Evolutionary conservation across 2,329 filamentous ascomycete genomes (phyloP).

Genomic region (Aspergillus latus): DNA sequence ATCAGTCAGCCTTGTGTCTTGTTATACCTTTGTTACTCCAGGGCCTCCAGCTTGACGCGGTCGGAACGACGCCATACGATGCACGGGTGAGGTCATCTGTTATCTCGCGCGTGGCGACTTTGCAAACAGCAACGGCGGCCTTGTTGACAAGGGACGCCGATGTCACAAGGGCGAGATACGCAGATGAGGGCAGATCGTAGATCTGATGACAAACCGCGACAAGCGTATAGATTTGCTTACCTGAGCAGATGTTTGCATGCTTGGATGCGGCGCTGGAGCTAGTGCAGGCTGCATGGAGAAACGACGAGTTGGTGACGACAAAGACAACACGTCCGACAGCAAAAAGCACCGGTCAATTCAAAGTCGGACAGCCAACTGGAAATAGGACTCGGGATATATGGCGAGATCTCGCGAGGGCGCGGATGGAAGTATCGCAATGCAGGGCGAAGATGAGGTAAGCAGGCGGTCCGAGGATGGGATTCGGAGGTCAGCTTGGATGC

Average conservation of each 20-base stretch:
- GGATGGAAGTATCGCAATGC: slow-evolving; percentile 23
- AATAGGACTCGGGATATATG: slow-evolving; percentile 3
- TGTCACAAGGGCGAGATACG: neutral
- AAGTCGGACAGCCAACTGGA: slow-evolving; percentile 5
- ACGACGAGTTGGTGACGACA: slow-evolving; percentile 15
- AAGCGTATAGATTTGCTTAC: slow-evolving; percentile 47
- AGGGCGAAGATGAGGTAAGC: slow-evolving; percentile 40
- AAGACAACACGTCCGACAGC: slow-evolving; percentile 21
- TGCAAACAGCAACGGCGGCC: neutral
- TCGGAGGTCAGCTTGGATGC: slow-evolving; percentile 14
- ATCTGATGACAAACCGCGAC: slow-evolving; percentile 41
- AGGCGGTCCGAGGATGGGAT: slow-evolving; percentile 13
- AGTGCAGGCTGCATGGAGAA: slow-evolving; percentile 47
- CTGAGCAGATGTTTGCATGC: slow-evolving; percentile 53
- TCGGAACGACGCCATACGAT: slow-evolving; percentile 3
- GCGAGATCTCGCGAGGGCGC: slow-evolving; percentile 10
- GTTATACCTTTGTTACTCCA: neutral
- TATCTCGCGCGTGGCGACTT: slow-evolving; percentile 3
- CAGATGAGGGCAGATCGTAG: slow-evolving; percentile 7
- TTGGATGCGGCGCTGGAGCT: slow-evolving; percentile 51
- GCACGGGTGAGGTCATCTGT: slow-evolving; percentile 10
- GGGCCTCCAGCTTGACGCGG: slow-evolving; percentile 12
- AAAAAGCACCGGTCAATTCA: slow-evolving; percentile 20
- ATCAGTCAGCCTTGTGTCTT: slow-evolving; percentile 14
- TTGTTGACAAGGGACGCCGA: neutral